Evolutionary conservation across 2,329 filamentous ascomycete species (phyloP), one percentile per base, ranked within the genome.

Genomic region (Microdochium trichocladiopsis): DNA sequence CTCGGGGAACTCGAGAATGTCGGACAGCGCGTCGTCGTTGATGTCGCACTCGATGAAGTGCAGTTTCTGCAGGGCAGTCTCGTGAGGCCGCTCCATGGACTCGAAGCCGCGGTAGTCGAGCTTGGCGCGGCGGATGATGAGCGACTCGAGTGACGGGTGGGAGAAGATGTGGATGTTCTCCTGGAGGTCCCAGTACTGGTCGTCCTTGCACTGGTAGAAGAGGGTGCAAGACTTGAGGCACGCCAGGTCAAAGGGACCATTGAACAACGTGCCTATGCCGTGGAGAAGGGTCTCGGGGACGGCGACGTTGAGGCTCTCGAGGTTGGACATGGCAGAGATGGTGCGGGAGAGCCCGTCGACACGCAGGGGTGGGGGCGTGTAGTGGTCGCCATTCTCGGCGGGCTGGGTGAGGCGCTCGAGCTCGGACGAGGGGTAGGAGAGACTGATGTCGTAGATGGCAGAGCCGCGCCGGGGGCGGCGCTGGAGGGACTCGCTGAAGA

Each of bases 151-250:
- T 1, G 73, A 74, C 0, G 75, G 75, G 49, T 78, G 75, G 3
- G 72, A 66, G 53, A 78, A 78, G 50, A 78, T 75, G 62, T 78
- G 73, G 48, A 78, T 77, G 56, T 76, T 78, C 54, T 76, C 73
- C 53, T 71, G 73, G 37, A 78, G 65, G 56, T 78, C 74, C 75
- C 75, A 78, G 60, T 77, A 78, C 10, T 64, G 63, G 49, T 71
- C 65, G 50, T 71, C 65, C 14, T 69, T 65, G 55, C 65, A 65
- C 57, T 77, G 73, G 57, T 77, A 78, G 61, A 71, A 77, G 31
- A 78, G 62, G 2, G 67, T 71, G 64, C 75, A 77, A 2, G 68
- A 65, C 57, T 70, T 72, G 23, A 78, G 66, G 54, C 70, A 75
- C 47, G 75, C 73, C 50, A 78, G 61, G 61, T 77, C 75, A 54